A percentile compares a stretch with the other conserved stretches of the same genome.
phyloP scores from a whole-genome alignment of 371 early-diverging fungal species.

The Syncephalastrum racemosum region DNA sequence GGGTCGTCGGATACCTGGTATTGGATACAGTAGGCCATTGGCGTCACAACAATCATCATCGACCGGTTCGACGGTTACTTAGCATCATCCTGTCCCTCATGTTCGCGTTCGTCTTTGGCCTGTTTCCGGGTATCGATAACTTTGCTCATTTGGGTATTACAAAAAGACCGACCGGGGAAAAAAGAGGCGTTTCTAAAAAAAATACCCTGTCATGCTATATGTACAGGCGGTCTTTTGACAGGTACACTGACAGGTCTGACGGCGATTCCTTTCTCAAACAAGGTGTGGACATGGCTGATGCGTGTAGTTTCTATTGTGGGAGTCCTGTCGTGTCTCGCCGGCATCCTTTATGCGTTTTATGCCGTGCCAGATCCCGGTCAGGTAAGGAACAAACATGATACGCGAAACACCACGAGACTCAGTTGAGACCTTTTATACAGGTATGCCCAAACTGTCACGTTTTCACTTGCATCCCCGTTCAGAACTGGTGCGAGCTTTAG shows the following conservation, averaged over 20 bases:
- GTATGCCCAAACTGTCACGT: constrained; percentile 50
- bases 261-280: too few species aligned
- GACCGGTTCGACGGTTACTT: constrained; percentile 2
- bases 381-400: constrained; percentile 5
- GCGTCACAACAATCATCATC: constrained; percentile 34
- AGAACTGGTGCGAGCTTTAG: constrained; percentile 34
- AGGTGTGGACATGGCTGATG: too few species aligned
- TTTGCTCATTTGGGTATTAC: constrained; percentile 69
- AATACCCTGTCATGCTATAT: constrained; percentile 41
- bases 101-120: constrained; percentile 53
- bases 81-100: constrained; percentile 6
- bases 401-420: too few species aligned
- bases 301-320: too few species aligned
- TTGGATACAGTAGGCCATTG: constrained; percentile 74
- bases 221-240: constrained; percentile 66
- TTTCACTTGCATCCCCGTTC: constrained; percentile 40
- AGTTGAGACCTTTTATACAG: constrained; percentile 13
- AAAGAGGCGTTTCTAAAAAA: background rate
- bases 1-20: constrained; percentile 65
- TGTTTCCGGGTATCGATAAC: constrained; percentile 73
- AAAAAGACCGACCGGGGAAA: constrained; percentile 44
- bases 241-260: constrained; percentile 51
- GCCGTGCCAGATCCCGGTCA: constrained; percentile 30
- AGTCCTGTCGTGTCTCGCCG: constrained; percentile 14
- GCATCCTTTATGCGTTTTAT: constrained; percentile 51